Evolutionary conservation across 306 rosid species (phyloP).

Genomic region (Medicago ruthenica): DNA sequence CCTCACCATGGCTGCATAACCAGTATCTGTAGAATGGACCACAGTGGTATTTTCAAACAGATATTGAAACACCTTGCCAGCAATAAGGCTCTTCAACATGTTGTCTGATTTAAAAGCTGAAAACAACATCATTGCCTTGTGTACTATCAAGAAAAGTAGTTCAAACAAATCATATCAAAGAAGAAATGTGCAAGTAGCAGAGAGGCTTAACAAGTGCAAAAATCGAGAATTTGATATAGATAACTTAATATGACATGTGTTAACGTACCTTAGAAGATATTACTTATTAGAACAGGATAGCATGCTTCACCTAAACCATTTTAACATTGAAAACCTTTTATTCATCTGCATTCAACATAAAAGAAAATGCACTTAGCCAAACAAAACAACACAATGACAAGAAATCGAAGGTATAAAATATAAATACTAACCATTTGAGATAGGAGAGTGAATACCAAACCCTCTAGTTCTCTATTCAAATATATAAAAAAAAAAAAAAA

Average conservation of each 20-base stretch:
- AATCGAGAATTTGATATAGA: background rate
- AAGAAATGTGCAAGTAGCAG: background rate
- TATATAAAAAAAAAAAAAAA: background rate
- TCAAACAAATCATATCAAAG: background rate
- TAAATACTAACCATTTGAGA: background rate
- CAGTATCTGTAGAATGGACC: conserved; percentile 28
- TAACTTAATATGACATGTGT: background rate
- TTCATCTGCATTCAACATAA: background rate
- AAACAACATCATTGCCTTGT: conserved; percentile 39
- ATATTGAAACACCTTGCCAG: conserved; percentile 40
- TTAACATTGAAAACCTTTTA: background rate
- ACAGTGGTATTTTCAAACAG: background rate
- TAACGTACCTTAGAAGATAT: background rate
- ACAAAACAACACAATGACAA: background rate
- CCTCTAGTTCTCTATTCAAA: conserved; percentile 10
- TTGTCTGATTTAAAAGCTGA: conserved; percentile 25
- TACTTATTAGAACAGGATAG: background rate
- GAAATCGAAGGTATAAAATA: background rate
- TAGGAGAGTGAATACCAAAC: background rate
- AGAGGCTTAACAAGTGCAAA: background rate
- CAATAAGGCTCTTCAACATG: conserved; percentile 23
- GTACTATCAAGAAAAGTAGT: background rate
- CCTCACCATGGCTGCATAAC: conserved; percentile 41
- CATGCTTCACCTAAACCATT: background rate
- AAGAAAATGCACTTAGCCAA: background rate